Evolutionary conservation across 495 filamentous ascomycete genomes (phyloP).

Genomic region (Penicillium pulvis): DNA sequence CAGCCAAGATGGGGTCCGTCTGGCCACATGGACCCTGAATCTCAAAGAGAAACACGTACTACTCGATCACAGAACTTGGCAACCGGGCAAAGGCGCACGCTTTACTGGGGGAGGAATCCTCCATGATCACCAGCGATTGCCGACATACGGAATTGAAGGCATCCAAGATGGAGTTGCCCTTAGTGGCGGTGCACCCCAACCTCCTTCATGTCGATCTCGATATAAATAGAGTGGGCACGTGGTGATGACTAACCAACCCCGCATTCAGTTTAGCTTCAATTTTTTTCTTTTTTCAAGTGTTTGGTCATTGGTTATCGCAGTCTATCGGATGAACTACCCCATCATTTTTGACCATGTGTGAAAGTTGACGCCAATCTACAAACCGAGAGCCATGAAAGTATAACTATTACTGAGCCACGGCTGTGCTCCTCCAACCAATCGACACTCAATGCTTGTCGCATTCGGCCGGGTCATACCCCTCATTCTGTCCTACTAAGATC

Average conservation of each 20-base stretch:
- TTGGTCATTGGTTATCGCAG: background rate
- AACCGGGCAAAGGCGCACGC: constrained; percentile 25
- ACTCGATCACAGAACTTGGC: constrained; percentile 31
- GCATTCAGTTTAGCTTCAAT: constrained; percentile 14
- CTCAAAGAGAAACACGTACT: constrained; percentile 22
- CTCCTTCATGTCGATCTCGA: constrained; percentile 21
- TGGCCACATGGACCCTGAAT: constrained; percentile 4
- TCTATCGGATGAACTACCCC: background rate
- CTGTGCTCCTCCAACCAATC: constrained; percentile 4
- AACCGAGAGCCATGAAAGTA: constrained; percentile 14
- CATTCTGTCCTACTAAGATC: constrained; percentile 27
- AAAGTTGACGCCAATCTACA: background rate
- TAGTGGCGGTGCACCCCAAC: constrained; percentile 29
- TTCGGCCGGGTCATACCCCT: constrained; percentile 32
- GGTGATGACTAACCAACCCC: constrained; percentile 24
- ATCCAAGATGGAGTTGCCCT: constrained; percentile 19
- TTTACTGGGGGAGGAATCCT: constrained; percentile 24
- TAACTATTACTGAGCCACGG: constrained; percentile 12
- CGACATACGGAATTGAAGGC: constrained; percentile 26
- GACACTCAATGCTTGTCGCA: constrained; percentile 21
- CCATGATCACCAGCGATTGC: constrained; percentile 29
- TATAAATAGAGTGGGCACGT: constrained; percentile 22
- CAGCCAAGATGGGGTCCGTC: constrained; percentile 1
- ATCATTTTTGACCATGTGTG: background rate
- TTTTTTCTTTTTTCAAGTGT: constrained; percentile 4